These are phyloP conservation scores for Coemansia sp. DNA, from an alignment of 192 early-diverging fungal genomes.

Conservation along the genomic window DNA sequence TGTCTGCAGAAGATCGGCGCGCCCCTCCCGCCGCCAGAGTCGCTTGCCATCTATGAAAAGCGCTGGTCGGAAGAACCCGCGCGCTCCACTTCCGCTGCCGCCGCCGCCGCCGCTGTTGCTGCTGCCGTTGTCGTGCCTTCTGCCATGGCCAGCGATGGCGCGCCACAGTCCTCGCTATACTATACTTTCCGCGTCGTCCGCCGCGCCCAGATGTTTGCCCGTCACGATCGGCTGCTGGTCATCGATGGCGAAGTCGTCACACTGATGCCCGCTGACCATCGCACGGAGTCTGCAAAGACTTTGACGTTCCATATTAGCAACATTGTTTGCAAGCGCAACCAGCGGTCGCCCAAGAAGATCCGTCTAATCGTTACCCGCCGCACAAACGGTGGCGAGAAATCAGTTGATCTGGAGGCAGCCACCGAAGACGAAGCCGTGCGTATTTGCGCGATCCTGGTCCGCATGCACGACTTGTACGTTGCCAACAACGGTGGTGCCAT, in stretches of 20 bases:
- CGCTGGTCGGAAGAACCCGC: background rate
- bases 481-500: constrained; percentile 3
- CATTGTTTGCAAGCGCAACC: constrained; percentile 71
- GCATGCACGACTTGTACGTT: constrained; percentile 23
- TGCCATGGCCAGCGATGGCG: background rate
- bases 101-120: background rate
- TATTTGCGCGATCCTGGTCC: constrained; percentile 48
- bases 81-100: background rate
- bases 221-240: constrained; percentile 84
- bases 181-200: constrained; percentile 85
- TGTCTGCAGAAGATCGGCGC: constrained; percentile 43
- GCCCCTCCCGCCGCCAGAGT: constrained; percentile 10
- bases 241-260: constrained; percentile 95
- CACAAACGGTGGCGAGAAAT: constrained; percentile 63
- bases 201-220: constrained; percentile 82
- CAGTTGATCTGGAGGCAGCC: constrained; percentile 78
- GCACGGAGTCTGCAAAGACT: constrained; percentile 85
- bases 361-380: constrained; percentile 67
- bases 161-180: constrained; percentile 37
- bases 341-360: constrained; percentile 68
- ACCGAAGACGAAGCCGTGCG: constrained; percentile 56
- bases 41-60: constrained; percentile 7
- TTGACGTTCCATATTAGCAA: constrained; percentile 69
- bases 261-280: constrained; percentile 79
- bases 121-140: background rate